These are phyloP conservation scores for Chernovozyma aurita DNA, from an alignment of 1,139 yeast species.

Conservation along the genomic window DNA sequence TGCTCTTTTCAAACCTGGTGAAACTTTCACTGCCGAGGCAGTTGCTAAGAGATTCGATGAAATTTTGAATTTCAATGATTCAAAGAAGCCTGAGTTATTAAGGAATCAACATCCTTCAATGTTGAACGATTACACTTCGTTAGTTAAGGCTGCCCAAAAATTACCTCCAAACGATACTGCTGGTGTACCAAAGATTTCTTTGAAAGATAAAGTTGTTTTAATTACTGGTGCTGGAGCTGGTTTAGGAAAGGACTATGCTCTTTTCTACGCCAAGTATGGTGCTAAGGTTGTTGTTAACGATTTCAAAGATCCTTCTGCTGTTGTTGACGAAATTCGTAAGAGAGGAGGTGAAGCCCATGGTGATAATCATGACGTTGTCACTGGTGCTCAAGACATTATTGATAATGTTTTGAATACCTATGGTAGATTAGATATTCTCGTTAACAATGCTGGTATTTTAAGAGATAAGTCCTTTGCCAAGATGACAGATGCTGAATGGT, in stretches of 20 bases:
- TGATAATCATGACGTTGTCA: slow-evolving; percentile 77
- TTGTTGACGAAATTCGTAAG: slow-evolving; percentile 71
- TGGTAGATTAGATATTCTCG: slow-evolving; percentile 81
- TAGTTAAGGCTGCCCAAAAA: slow-evolving; percentile 48
- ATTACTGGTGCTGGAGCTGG: slow-evolving; percentile 98
- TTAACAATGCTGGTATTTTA: slow-evolving; percentile 93
- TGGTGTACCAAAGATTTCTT: slow-evolving; percentile 47
- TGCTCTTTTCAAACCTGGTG: slow-evolving; percentile 75
- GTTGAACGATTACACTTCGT: slow-evolving; percentile 56
- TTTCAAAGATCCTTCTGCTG: slow-evolving; percentile 68
- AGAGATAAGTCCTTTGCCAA: slow-evolving; percentile 87
- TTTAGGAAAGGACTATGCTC: slow-evolving; percentile 87
- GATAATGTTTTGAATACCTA: slow-evolving; percentile 72
- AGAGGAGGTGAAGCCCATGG: slow-evolving; percentile 84
- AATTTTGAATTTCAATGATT: slow-evolving; percentile 56
- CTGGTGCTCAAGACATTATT: slow-evolving; percentile 71
- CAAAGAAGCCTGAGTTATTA: slow-evolving; percentile 48
- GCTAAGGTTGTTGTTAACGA: slow-evolving; percentile 96
- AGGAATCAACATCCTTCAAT: slow-evolving; percentile 63
- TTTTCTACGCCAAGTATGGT: slow-evolving; percentile 81
- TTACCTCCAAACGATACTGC: slow-evolving; percentile 56
- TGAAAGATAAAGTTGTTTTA: slow-evolving; percentile 82
- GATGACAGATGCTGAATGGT: slow-evolving; percentile 84
- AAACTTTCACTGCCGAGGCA: slow-evolving; percentile 77
- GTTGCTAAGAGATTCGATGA: slow-evolving; percentile 67